Conservation (phyloP, 2,329 filamentous ascomycete genomes). For the Apiospora aurea region DNA sequence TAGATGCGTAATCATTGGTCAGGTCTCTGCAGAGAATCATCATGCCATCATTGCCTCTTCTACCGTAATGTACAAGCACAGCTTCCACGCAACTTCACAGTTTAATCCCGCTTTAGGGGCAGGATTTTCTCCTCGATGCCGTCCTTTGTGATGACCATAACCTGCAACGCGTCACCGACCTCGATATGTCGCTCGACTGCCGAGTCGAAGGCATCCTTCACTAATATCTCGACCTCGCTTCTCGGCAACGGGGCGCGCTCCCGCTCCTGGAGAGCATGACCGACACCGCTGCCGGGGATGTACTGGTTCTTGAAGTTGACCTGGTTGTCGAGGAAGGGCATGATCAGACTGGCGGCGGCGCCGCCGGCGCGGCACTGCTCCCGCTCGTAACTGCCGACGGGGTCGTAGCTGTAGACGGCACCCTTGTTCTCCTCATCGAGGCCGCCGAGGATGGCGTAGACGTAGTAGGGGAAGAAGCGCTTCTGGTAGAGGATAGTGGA, state of each 20-base stretch:
- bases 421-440: constrained; percentile 94
- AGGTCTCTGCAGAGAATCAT: not conserved
- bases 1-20: not conserved
- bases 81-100: not conserved
- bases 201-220: constrained; percentile 97
- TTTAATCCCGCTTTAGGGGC: constrained; percentile 89
- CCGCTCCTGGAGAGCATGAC: constrained; percentile 79
- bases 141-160: constrained; percentile 87
- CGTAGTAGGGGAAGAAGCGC: constrained; percentile 99
- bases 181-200: constrained; percentile 99
- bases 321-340: constrained; percentile 99
- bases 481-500: constrained; percentile 97
- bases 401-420: constrained; percentile 96
- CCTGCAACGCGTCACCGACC: constrained; percentile 95
- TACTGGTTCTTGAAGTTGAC: constrained; percentile 99
- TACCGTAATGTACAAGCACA: constrained; percentile 22
- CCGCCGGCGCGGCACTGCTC: constrained; percentile 95
- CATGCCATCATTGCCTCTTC: constrained; percentile 14
- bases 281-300: constrained; percentile 82
- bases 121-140: constrained; percentile 87
- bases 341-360: constrained; percentile 92
- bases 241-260: constrained; percentile 74
- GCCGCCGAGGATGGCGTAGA: constrained; percentile 90
- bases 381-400: constrained; percentile 95
- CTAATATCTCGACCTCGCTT: constrained; percentile 80